A percentile compares a stretch with the other conserved stretches of the same genome.
phyloP scores from a whole-genome alignment of 2,329 filamentous ascomycete genomes.

The Scedosporium boydii region DNA sequence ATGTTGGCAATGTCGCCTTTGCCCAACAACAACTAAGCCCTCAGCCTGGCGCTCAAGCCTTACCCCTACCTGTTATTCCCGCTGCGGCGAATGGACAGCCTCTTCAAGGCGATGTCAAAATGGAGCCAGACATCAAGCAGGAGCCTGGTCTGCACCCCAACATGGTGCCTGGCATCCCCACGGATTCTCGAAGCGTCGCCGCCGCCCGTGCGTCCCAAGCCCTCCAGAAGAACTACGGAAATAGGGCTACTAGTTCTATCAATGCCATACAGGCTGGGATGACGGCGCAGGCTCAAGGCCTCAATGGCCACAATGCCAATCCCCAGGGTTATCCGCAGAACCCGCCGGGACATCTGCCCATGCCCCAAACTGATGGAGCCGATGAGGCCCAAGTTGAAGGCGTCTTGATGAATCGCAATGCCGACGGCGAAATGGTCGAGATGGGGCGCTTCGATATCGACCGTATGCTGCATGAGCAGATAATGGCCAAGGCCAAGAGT shows the following conservation, averaged over 20 bases:
- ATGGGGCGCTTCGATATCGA: constrained; percentile 58
- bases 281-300: constrained; percentile 17
- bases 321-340: constrained; percentile 13
- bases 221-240: constrained; percentile 50
- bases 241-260: constrained; percentile 56
- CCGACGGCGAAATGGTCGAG: constrained; percentile 42
- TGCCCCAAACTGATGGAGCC: constrained; percentile 63
- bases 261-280: constrained; percentile 45
- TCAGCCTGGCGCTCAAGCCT: constrained; percentile 16
- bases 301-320: constrained; percentile 3
- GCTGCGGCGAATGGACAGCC: constrained; percentile 2
- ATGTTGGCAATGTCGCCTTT: constrained; percentile 20
- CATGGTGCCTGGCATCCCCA: constrained; percentile 1
- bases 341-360: constrained; percentile 21
- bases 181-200: constrained; percentile 27
- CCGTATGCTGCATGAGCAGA: constrained; percentile 56
- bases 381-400: constrained; percentile 46
- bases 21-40: constrained; percentile 14
- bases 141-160: constrained; percentile 35
- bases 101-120: constrained; percentile 27
- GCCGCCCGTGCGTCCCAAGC: constrained; percentile 47
- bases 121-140: constrained; percentile 37
- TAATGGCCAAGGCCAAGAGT: constrained; percentile 53
- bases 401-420: constrained; percentile 48
- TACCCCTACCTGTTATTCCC: constrained; percentile 8